Evolutionary conservation across 2,329 filamentous ascomycete genomes (phyloP).

Genomic region (Cladosporium sp.): DNA sequence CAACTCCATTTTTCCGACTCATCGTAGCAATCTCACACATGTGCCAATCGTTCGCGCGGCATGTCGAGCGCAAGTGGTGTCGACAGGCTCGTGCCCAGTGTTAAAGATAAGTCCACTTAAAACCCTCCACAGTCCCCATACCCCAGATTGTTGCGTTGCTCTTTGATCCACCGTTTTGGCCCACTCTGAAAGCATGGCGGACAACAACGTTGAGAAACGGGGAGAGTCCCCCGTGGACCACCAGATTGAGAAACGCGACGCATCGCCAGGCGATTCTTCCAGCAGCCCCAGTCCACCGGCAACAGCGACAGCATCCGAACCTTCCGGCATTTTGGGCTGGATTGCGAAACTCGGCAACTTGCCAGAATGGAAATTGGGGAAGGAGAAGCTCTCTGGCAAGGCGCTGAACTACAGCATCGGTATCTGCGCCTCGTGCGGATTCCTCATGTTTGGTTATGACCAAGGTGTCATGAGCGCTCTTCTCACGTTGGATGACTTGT

Average conservation of each 20-base stretch:
- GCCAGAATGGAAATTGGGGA: conserved; percentile 4
- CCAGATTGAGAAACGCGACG: not conserved
- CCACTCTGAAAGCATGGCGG: not conserved
- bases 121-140: not conserved
- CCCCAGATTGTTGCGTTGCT: not conserved
- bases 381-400: not conserved
- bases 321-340: not conserved
- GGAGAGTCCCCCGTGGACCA: not conserved
- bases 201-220: not conserved
- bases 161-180: not conserved
- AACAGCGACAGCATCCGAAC: not conserved
- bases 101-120: not conserved
- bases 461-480: conserved; percentile 54
- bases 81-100: not conserved
- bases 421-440: conserved; percentile 4
- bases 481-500: conserved; percentile 30
- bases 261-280: not conserved
- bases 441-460: conserved; percentile 10
- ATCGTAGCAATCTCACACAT: not conserved
- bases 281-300: not conserved
- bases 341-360: not conserved
- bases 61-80: not conserved
- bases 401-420: conserved; percentile 7
- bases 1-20: not conserved
- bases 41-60: not conserved